Conservation (phyloP, 768 basidiomycete species). For the Ramaria sp. region DNA sequence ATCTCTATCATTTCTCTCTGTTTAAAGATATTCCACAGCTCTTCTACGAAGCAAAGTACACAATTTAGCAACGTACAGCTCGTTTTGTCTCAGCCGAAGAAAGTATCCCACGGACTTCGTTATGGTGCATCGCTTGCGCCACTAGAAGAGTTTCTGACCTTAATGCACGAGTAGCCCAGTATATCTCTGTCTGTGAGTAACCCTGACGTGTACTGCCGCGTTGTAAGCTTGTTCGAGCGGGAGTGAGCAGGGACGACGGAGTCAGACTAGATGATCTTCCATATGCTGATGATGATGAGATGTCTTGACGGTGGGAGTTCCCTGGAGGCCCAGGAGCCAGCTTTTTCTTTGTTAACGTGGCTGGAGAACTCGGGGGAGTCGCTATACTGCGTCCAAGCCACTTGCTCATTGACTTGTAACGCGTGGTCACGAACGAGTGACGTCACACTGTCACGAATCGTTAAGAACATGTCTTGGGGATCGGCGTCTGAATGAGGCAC, state of each 20-base stretch:
- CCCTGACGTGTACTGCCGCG: slow-evolving; percentile 12
- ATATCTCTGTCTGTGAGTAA: slow-evolving; percentile 33
- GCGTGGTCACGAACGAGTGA: no score
- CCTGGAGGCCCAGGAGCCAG: neutral
- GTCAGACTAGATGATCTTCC: neutral
- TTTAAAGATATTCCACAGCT: neutral
- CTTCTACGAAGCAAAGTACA: neutral
- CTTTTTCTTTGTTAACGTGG: neutral
- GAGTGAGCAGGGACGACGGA: neutral
- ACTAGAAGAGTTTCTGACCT: slow-evolving; percentile 52
- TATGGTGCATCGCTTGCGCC: slow-evolving; percentile 35
- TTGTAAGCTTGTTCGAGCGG: neutral
- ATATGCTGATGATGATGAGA: neutral
- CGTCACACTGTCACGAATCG: no score
- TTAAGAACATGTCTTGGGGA: no score
- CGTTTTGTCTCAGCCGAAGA: slow-evolving; percentile 34
- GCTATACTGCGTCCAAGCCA: neutral
- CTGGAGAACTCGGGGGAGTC: neutral
- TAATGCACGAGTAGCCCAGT: slow-evolving; percentile 59
- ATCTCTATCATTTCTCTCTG: slow-evolving; percentile 35
- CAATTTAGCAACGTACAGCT: slow-evolving; percentile 25
- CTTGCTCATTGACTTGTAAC: neutral
- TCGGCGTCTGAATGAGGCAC: no score
- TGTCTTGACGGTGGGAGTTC: neutral
- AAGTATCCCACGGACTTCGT: slow-evolving; percentile 34